Percentiles rank a stretch among this genome's conserved stretches.
These are phyloP conservation scores for Penicillium sp. DNA, from an alignment of 2,329 filamentous ascomycete species.

Conservation along the genomic window DNA sequence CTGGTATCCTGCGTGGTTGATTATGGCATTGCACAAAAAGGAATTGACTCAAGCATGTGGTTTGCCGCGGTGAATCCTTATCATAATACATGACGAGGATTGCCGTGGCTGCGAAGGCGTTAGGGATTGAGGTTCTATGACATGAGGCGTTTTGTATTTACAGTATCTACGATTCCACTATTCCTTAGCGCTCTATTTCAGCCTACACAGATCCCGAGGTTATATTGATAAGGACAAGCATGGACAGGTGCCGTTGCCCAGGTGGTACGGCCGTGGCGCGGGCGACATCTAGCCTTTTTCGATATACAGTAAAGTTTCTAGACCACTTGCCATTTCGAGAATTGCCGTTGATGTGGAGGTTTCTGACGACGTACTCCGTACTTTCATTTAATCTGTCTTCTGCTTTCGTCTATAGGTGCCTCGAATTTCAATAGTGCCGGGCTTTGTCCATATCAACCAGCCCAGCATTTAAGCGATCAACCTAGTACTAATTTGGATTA, in stretches of 20 bases:
- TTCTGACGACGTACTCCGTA: neutral
- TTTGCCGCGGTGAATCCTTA: neutral
- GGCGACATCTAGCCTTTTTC: too few relatives aligned
- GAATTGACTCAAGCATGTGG: slow-evolving; percentile 1
- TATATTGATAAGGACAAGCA: too few relatives aligned
- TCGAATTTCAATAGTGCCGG: neutral
- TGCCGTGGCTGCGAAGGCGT: slow-evolving; percentile 6
- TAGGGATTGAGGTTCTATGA: slow-evolving; percentile 5
- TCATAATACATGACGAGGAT: neutral
- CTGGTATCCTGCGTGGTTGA: slow-evolving; percentile 57
- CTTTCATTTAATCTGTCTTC: neutral
- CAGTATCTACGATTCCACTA: neutral
- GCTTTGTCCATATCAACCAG: neutral
- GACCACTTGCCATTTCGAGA: neutral
- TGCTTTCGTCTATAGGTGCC: neutral
- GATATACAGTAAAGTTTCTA: too few relatives aligned
- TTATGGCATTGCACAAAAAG: neutral
- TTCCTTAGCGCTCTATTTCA: too few relatives aligned
- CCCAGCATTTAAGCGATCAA: too few relatives aligned
- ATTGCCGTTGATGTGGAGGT: neutral
- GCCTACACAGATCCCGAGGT: too few relatives aligned
- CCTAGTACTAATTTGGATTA: slow-evolving; percentile 3
- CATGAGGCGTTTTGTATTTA: slow-evolving; percentile 18
- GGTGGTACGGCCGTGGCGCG: too few relatives aligned
- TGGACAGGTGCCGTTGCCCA: too few relatives aligned